Conservation (phyloP, 1,284 basidiomycete genomes). For the Meripilus lineatus region DNA sequence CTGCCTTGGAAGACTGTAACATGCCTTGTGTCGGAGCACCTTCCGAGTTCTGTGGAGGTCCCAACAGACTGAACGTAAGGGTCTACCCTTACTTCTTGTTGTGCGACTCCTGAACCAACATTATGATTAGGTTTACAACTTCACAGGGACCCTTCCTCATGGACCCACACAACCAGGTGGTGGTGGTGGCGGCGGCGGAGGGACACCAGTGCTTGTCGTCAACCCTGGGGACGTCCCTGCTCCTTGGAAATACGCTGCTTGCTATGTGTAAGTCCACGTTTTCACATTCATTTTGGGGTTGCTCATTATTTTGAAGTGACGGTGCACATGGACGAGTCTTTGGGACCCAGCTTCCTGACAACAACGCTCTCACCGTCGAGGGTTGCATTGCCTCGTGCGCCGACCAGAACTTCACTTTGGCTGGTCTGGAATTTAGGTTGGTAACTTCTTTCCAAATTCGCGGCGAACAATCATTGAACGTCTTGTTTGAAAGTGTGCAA, state of each 20-base stretch:
- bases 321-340: slow-evolving; percentile 35
- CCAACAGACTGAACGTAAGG: slow-evolving; percentile 34
- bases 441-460: neutral
- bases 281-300: neutral
- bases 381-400: slow-evolving; percentile 32
- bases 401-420: slow-evolving; percentile 31
- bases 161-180: slow-evolving; percentile 28
- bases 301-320: slow-evolving; percentile 24
- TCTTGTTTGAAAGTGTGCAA: slow-evolving; percentile 27
- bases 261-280: slow-evolving; percentile 49
- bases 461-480: neutral
- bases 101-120: neutral
- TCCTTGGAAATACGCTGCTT: slow-evolving; percentile 46
- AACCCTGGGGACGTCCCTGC: slow-evolving; percentile 40
- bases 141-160: slow-evolving; percentile 52
- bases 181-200: slow-evolving; percentile 32
- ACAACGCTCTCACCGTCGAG: slow-evolving; percentile 33
- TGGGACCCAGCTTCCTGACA: slow-evolving; percentile 27
- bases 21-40: slow-evolving; percentile 62
- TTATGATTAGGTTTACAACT: slow-evolving; percentile 49
- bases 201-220: slow-evolving; percentile 32
- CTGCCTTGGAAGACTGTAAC: slow-evolving; percentile 45
- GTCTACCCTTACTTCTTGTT: slow-evolving; percentile 1
- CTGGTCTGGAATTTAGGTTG: slow-evolving; percentile 41
- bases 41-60: slow-evolving; percentile 64